Percentiles rank a stretch among this genome's conserved stretches.
Evolutionary conservation across 441 rosid species (phyloP).

Genomic region (Aquilaria agallochum): DNA sequence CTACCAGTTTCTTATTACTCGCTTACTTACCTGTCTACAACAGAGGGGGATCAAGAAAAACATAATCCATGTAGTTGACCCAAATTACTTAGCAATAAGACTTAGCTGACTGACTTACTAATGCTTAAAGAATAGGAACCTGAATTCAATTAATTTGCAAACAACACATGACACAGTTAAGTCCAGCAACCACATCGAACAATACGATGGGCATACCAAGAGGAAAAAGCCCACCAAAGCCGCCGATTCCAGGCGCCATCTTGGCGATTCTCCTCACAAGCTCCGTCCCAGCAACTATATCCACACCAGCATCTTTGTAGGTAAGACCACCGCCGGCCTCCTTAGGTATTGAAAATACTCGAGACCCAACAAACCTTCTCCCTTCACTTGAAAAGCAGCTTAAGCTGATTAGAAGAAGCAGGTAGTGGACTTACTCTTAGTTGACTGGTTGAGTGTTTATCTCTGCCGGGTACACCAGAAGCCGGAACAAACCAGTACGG

Average conservation of each 20-base stretch:
- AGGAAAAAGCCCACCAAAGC: constrained; percentile 88
- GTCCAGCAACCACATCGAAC: too few species aligned
- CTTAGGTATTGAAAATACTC: constrained; percentile 25
- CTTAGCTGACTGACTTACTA: too few species aligned
- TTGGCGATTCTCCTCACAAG: constrained; percentile 81
- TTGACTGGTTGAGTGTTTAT: constrained; percentile 4
- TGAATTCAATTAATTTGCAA: too few species aligned
- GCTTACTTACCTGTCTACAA: too few species aligned
- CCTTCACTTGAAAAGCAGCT: constrained; percentile 5
- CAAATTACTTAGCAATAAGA: too few species aligned
- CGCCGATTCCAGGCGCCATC: constrained; percentile 94
- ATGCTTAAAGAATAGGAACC: too few species aligned
- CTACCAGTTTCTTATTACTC: too few species aligned
- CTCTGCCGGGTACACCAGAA: background rate
- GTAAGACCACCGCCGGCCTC: constrained; percentile 40
- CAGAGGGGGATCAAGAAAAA: too few species aligned
- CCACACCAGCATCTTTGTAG: constrained; percentile 88
- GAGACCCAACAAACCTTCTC: constrained; percentile 3
- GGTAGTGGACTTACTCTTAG: background rate
- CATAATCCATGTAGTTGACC: too few species aligned
- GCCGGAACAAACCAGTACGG: constrained; percentile 17
- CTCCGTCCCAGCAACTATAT: constrained; percentile 92
- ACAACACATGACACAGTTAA: too few species aligned
- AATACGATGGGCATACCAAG: constrained; percentile 37
- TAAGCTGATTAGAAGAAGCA: constrained; percentile 11